Conservation (phyloP, 176 grass and related monocot species). For the Musa beccarii region DNA sequence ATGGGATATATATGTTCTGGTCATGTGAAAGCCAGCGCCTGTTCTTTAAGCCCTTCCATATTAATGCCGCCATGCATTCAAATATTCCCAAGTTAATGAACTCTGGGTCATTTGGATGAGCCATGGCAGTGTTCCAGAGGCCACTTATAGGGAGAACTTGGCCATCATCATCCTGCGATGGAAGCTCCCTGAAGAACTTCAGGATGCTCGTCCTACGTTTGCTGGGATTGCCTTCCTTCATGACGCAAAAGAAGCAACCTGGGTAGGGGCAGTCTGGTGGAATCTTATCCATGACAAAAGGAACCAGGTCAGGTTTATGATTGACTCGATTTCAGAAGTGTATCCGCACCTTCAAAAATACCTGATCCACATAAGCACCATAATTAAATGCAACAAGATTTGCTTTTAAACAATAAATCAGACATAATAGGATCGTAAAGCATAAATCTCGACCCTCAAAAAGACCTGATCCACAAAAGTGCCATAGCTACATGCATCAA, state of each 20-base stretch:
- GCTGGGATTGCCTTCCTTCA: slow-evolving; percentile 93
- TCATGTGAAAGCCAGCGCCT: slow-evolving; percentile 93
- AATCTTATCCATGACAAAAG: slow-evolving; percentile 52
- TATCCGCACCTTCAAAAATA: background rate
- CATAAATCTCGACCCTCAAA: no score
- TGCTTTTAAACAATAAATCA: no score
- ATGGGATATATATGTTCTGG: slow-evolving; percentile 97
- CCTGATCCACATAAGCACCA: background rate
- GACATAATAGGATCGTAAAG: no score
- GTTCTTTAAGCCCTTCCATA: slow-evolving; percentile 99
- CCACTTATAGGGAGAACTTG: slow-evolving; percentile 94
- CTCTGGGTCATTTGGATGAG: slow-evolving; percentile 92
- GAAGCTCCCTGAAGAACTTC: slow-evolving; percentile 96
- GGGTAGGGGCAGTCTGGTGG: slow-evolving; percentile 89
- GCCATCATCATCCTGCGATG: slow-evolving; percentile 84
- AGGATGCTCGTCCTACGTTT: slow-evolving; percentile 75
- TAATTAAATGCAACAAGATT: background rate
- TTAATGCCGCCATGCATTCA: slow-evolving; percentile 92
- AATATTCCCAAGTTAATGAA: slow-evolving; percentile 95
- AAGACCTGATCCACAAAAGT: no score
- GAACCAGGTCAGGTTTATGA: background rate
- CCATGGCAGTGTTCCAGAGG: slow-evolving; percentile 98
- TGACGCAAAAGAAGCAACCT: slow-evolving; percentile 96
- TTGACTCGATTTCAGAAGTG: background rate
- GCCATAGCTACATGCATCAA: no score